Evolutionary conservation across 352 stramenopile species (phyloP).

Genomic region (Pythium biforme): DNA sequence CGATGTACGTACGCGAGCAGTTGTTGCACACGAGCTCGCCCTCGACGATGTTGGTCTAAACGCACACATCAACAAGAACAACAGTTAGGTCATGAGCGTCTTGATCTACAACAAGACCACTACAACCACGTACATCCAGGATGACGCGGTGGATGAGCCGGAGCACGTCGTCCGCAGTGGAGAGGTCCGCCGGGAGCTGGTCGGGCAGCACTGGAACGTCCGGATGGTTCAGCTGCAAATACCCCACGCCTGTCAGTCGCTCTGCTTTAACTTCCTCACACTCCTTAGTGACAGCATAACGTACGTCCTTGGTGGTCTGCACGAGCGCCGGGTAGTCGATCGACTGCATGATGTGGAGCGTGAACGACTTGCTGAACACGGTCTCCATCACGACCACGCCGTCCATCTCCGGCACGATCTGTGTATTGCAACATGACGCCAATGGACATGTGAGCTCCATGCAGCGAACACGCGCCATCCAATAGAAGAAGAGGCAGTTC

Average conservation of each 20-base stretch:
- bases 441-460: not conserved
- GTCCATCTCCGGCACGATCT: constrained; percentile 82
- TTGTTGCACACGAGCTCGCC: constrained; percentile 85
- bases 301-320: constrained; percentile 73
- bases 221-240: constrained; percentile 65
- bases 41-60: constrained; percentile 85
- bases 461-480: too few species aligned
- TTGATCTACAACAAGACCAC: not conserved
- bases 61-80: not conserved
- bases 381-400: constrained; percentile 78
- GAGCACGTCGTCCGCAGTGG: constrained; percentile 65
- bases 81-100: not conserved
- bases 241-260: too few species aligned
- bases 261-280: too few species aligned
- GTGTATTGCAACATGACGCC: not conserved
- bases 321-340: constrained; percentile 81
- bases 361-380: constrained; percentile 81
- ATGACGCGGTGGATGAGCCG: constrained; percentile 76
- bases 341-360: constrained; percentile 85
- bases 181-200: constrained; percentile 54
- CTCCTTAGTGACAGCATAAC: not conserved
- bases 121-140: constrained; percentile 58
- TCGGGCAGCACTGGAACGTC: constrained; percentile 74
- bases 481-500: constrained; percentile 12
- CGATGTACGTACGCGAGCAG: constrained; percentile 73